Evolutionary conservation across 1,284 basidiomycete genomes (phyloP), one percentile per base, ranked within the genome.

Genomic region (Tylopilus sp.): DNA sequence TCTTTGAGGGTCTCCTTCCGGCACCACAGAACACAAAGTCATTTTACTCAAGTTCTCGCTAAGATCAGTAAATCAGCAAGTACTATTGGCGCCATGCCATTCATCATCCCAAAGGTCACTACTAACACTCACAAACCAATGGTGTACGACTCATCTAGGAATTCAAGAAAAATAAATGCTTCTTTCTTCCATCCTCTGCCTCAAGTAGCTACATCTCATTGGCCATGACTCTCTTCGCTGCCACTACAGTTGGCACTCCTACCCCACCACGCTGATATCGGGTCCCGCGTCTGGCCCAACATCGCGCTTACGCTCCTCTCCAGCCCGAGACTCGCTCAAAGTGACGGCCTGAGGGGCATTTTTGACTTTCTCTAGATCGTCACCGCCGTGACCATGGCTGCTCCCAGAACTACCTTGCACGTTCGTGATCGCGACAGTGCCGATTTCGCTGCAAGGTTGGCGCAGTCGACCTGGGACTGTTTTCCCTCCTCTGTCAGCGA

Each of bases 211-310:
- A 66, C 5, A 53, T 54, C 33, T 59, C 70, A 28, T 83, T 79
- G 2, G 72, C 73, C 63, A 84, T 86, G 23, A 66, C 68, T 69
- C 84, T 88, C 62, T 88, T 89, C 44, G 66, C 63, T 18, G 70
- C 67, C 49, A 75, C 72, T 39, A 87, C 68, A 2, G 70, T 52
- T 8, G 86, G 86, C 6, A 82, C 81, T 28, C 68, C 71, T 16
- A 70, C 74, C 0, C 84, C 84, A 15, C 86, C 9, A 80, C 62
- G 12, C 86, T 86, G 23, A 75, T 72, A 56, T 84, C 76, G 2
- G 81, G 77, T 0, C 82, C 86, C 54, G 86, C 86, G 58, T 88
- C 86, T 1, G 85, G 85, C 61, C 88, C 86, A 0, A 86, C 72
- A 2, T 75, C 81, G 23, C 85, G 77, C 65, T 88, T 89, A 52